Evolutionary conservation across 169 alveolate species (phyloP).

Genomic region (Eimeria necatrix): DNA sequence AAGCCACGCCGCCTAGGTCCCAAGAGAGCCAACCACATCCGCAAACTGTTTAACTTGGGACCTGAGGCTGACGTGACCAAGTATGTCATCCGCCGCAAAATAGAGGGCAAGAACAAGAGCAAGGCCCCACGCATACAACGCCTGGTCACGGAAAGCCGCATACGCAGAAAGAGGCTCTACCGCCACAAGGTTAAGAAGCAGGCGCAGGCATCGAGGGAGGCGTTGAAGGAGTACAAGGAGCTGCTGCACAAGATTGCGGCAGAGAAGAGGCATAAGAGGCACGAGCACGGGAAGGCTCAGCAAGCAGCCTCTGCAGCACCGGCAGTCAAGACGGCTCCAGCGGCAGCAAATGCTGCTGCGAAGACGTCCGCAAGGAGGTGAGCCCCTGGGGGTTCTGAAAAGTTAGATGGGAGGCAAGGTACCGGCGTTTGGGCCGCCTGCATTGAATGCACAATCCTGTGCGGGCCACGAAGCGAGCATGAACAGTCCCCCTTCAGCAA

Average conservation of each 20-base stretch:
- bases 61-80: slow-evolving; percentile 97
- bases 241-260: slow-evolving; percentile 39
- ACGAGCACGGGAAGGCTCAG: neutral
- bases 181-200: slow-evolving; percentile 50
- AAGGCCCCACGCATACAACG: slow-evolving; percentile 99
- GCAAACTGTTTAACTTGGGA: slow-evolving; percentile 97
- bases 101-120: slow-evolving; percentile 91
- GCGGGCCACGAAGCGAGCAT: no score
- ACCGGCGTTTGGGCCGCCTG: no score
- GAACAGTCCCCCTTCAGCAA: no score
- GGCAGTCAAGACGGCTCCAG: slow-evolving; percentile 18
- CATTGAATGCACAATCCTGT: no score
- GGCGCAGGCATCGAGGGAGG: slow-evolving; percentile 60
- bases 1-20: slow-evolving; percentile 99
- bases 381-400: no score
- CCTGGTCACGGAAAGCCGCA: slow-evolving; percentile 98
- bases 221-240: slow-evolving; percentile 74
- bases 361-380: neutral
- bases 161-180: slow-evolving; percentile 96
- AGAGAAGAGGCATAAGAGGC: slow-evolving; percentile 51
- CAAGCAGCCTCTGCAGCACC: slow-evolving; percentile 27
- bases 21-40: slow-evolving; percentile 99
- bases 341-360: neutral
- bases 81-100: slow-evolving; percentile 95
- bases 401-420: no score